Percentiles rank a stretch among this genome's conserved stretches.
Evolutionary conservation across 2,329 filamentous ascomycete genomes (phyloP).

Genomic region (Colletotrichum brevisporum): DNA sequence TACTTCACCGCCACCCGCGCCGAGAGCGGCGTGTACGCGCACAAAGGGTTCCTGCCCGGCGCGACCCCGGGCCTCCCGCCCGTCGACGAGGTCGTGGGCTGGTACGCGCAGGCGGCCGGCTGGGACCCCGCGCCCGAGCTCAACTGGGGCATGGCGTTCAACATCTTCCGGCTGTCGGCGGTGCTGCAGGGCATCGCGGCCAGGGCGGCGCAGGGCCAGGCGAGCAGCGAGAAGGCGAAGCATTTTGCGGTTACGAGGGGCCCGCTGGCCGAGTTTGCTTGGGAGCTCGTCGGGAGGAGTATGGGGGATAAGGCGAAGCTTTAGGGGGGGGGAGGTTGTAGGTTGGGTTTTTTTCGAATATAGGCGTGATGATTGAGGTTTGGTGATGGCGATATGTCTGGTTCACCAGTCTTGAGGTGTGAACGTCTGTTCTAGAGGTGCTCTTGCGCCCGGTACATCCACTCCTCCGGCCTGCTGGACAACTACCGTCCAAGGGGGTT

Average conservation of each 20-base stretch:
- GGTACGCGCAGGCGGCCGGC: conserved; percentile 67
- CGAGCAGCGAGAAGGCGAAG: conserved; percentile 86
- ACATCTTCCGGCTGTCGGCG: conserved; percentile 71
- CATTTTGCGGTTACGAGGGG: conserved; percentile 78
- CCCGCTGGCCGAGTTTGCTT: conserved; percentile 83
- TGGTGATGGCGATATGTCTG: no score
- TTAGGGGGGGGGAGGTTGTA: conserved; percentile 29
- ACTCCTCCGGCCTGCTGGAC: no score
- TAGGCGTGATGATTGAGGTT: no score
- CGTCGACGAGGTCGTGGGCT: conserved; percentile 56
- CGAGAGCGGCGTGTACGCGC: conserved; percentile 47
- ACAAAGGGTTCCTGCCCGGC: conserved; percentile 72
- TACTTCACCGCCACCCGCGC: conserved; percentile 55
- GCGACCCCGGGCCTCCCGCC: conserved; percentile 74
- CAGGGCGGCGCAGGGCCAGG: conserved; percentile 85
- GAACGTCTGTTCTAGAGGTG: no score
- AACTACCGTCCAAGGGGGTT: no score
- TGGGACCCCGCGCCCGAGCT: conserved; percentile 78
- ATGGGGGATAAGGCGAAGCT: conserved; percentile 52
- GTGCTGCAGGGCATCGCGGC: conserved; percentile 93
- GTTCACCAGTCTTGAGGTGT: no score
- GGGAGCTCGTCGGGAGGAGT: conserved; percentile 71
- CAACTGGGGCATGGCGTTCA: conserved; percentile 74
- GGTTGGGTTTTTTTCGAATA: background rate
- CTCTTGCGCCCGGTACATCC: no score